Conservation (phyloP, 139 green algal species). For the Chlamydomonas incerta region DNA sequence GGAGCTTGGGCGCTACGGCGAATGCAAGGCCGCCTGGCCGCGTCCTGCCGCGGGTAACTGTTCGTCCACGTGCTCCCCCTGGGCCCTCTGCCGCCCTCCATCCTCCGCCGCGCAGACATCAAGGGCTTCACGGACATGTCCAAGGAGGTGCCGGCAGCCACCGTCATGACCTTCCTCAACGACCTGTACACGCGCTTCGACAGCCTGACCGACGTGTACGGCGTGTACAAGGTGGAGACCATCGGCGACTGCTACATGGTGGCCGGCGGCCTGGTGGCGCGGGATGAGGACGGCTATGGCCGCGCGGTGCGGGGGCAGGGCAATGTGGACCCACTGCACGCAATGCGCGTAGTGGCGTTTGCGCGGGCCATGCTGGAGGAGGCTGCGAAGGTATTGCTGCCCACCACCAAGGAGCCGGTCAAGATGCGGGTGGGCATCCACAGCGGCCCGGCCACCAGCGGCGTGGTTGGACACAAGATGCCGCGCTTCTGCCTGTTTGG, state of each 20-base stretch:
- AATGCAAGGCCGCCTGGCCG: too few species aligned
- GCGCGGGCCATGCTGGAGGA: slow-evolving; percentile 49
- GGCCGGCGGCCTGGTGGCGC: slow-evolving; percentile 27
- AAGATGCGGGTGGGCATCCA: slow-evolving; percentile 61
- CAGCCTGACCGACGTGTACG: background rate
- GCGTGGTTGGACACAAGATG: slow-evolving; percentile 51
- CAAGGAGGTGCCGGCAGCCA: slow-evolving; percentile 44
- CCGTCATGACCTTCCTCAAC: slow-evolving; percentile 70
- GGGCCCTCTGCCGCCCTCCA: too few species aligned
- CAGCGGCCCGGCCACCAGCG: slow-evolving; percentile 32
- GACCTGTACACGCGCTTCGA: slow-evolving; percentile 59
- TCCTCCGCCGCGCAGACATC: slow-evolving; percentile 49
- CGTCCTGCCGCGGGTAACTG: background rate
- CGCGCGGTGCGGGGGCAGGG: slow-evolving; percentile 15
- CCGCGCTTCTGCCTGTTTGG: slow-evolving; percentile 54
- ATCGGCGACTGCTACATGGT: slow-evolving; percentile 71
- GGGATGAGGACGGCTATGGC: slow-evolving; percentile 26
- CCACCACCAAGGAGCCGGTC: slow-evolving; percentile 18
- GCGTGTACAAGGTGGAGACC: slow-evolving; percentile 59
- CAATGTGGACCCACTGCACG: slow-evolving; percentile 43
- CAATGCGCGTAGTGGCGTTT: slow-evolving; percentile 42
- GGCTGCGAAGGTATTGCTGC: slow-evolving; percentile 13
- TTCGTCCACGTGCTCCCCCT: too few species aligned
- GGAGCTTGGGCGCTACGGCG: too few species aligned
- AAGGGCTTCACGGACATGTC: slow-evolving; percentile 69